A percentile compares a stretch with the other conserved stretches of the same genome.
These are phyloP conservation scores for Lactarius indigo DNA, from an alignment of 768 basidiomycete genomes.

Conservation along the genomic window DNA sequence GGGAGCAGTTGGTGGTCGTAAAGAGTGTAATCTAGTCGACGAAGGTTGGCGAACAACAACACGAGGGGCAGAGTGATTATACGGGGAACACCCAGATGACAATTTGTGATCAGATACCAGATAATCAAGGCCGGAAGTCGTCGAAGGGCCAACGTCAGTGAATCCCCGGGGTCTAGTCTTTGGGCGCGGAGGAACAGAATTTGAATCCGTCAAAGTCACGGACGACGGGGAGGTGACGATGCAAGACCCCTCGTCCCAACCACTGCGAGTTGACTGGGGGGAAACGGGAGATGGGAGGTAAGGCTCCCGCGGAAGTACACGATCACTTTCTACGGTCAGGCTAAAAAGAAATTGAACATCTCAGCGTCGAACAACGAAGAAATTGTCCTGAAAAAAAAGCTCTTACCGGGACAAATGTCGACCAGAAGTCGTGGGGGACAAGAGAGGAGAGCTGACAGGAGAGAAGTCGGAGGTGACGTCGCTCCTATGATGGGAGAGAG, in stretches of 20 bases:
- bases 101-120: constrained; percentile 1
- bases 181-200: not conserved
- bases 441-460: constrained; percentile 14
- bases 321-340: constrained; percentile 23
- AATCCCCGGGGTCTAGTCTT: constrained; percentile 22
- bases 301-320: constrained; percentile 15
- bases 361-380: not conserved
- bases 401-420: constrained; percentile 22
- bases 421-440: constrained; percentile 13
- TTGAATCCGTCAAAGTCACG: constrained; percentile 16
- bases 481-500: constrained; percentile 42
- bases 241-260: constrained; percentile 1
- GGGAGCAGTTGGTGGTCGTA: constrained; percentile 16
- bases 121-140: not conserved
- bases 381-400: not conserved
- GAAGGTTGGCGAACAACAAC: constrained; percentile 25
- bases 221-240: constrained; percentile 24
- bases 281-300: constrained; percentile 8
- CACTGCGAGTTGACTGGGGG: constrained; percentile 5
- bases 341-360: not conserved
- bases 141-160: constrained; percentile 16
- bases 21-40: constrained; percentile 11
- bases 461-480: constrained; percentile 24
- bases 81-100: not conserved
- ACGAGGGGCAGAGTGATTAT: constrained; percentile 13